Evolutionary conservation across 257 asterid genomes (phyloP).

Genomic region (Galeopsis tetrahit): DNA sequence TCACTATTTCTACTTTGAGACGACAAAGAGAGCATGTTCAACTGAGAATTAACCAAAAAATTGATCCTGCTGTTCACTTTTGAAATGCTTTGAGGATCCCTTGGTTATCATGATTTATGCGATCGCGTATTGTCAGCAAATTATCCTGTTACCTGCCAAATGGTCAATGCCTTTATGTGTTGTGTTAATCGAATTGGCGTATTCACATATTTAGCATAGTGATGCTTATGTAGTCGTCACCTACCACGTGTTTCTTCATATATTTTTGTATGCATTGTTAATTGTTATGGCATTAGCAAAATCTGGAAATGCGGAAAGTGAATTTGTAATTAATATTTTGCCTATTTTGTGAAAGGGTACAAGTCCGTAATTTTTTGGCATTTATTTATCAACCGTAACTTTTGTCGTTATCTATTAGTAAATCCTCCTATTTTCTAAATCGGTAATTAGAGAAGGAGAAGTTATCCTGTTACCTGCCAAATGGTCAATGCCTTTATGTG

Average conservation of each 20-base stretch:
- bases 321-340: background rate
- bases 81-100: slow-evolving; percentile 3
- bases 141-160: background rate
- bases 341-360: background rate
- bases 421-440: slow-evolving; percentile 1
- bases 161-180: background rate
- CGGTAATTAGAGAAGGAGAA: slow-evolving; percentile 7
- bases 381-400: background rate
- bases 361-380: background rate
- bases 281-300: background rate
- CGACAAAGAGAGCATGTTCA: slow-evolving; percentile 7
- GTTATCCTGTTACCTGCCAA: background rate
- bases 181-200: background rate
- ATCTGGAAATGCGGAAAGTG: background rate
- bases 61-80: slow-evolving; percentile 2
- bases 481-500: background rate
- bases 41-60: background rate
- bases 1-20: slow-evolving; percentile 13
- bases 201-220: too few relatives aligned
- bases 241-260: slow-evolving; percentile 7
- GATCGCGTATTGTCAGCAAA: background rate
- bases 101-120: slow-evolving; percentile 1
- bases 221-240: background rate
- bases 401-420: background rate
- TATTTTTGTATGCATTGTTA: background rate